Base-by-base conservation (phyloP, 2,329 filamentous ascomycete genomes). In the Aspergillus phoenicis region DNA sequence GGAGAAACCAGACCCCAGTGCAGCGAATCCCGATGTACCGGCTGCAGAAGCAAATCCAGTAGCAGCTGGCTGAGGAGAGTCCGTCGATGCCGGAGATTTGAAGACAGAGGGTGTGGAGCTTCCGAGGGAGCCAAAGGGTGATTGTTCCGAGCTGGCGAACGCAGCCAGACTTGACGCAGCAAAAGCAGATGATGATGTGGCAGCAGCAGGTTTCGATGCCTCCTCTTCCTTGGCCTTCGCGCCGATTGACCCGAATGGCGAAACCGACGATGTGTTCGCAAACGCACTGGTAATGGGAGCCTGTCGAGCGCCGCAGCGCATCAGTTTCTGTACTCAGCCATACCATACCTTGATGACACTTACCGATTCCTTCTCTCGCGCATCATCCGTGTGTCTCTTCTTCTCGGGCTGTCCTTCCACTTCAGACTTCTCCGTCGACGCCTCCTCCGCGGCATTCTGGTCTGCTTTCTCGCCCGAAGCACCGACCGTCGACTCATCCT, bases 121-220 rank as follows among this genome's bases (percentile, higher is more conserved):
- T 43, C 83, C 84, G 48, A 89, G 70, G 17, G 80, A 73, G 41
- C 86, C 86, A 70, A 91, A 91, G 0, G 87, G 87, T 4, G 89
- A 91, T 26, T 84, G 78, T 39, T 80, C 79, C 5, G 85, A 83
- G 24, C 84, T 79, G 7, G 88, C 83, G 58, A 91, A 84, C 56
- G 88, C 86, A 56, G 88, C 85, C 70, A 93, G 87, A 17, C 84
- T 85, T 3, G 90, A 93, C 52, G 82, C 82, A 22, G 86, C 86
- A 73, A 93, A 93, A 5, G 88, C 85, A 8, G 85, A 84, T 11
- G 81, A 63, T 6, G 89, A 86, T 17, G 85, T 84, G 70, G 62
- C 75, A 53, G 72, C 74, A 53, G 75, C 62, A 52, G 67, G 59
- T 26, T 66, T 63, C 8, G 63, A 59, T 17, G 68, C 59, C 15